Evolutionary conservation across 225 moss, liverwort and hornwort species (phyloP), one percentile per base, ranked within the genome.

Genomic region (Antitrichia curtipendula): DNA sequence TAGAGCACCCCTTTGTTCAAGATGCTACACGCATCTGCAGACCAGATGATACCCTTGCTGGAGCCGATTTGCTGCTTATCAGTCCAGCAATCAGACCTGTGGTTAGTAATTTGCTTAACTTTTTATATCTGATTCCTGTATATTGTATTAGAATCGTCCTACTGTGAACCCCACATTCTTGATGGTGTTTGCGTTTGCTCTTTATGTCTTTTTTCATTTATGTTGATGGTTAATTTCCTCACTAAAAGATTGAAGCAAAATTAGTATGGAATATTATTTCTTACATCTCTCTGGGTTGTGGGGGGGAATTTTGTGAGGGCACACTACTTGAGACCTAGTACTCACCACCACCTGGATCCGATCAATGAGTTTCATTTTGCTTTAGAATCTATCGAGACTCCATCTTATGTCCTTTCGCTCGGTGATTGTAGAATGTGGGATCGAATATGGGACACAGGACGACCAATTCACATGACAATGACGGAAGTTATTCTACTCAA

Each of bases 1-100:
- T 98, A 87, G 93, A 96, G 66, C 98, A 98, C 89, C 95, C 95
- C n/a, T 98, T 98, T 75, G 96, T 98, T 73, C 90, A 93, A 84
- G 95, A 95, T 90, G 91, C 88, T 32, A 89, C 94, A 64, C 92
- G 93, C 71, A 92, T 94, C 70, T 92, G 89, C 78, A 90, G 91
- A 89, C 92, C 89, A 34, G 96, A 95, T 86, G 90, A 91, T 79
- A 85, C 91, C 47, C 88, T 92, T n/a, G 88, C 84, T 89, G 89
- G 90, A 76, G 84, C 87, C 83, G 95, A 95, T 86, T 82, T 93
- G 52, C 83, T 92, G 81, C 83, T 92, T 32, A 85, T 91, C 40
- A 88, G 88, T 60, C 88, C 91, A 69, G 89, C 88, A 88, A 93
- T 96, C 78, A 92, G 95, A 78, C 93, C 92, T 84, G 83, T 95